Evolutionary conservation across 2,329 filamentous ascomycete species (phyloP).

Genomic region (Magnaporthiopsis poae): DNA sequence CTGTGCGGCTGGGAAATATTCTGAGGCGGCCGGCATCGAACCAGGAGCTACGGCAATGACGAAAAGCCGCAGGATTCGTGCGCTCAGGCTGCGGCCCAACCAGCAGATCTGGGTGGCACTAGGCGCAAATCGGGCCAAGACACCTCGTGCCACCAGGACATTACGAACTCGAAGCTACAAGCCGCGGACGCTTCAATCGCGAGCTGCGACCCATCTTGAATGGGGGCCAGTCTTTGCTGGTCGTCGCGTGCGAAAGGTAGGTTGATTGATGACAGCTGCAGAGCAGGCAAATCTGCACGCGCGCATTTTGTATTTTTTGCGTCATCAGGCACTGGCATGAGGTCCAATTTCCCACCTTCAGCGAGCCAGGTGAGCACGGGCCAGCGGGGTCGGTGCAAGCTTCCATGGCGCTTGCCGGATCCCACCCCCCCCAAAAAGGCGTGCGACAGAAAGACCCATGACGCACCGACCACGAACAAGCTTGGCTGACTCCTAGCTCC

Average conservation of each 20-base stretch:
- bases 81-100: not conserved
- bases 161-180: not conserved
- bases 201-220: too few species aligned
- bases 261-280: not conserved
- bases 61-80: not conserved
- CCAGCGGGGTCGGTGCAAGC: not conserved
- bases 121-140: not conserved
- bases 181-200: too few species aligned
- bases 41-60: not conserved
- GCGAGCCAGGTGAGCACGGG: not conserved
- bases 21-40: not conserved
- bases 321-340: not conserved
- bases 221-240: not conserved
- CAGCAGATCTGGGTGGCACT: not conserved
- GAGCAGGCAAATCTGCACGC: not conserved
- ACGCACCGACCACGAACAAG: not conserved
- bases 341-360: not conserved
- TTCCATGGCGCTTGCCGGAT: not conserved
- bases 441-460: not conserved
- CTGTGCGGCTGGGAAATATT: not conserved
- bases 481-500: not conserved
- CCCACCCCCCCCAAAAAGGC: not conserved
- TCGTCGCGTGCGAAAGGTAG: not conserved
- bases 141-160: not conserved
- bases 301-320: not conserved